Percentiles rank a stretch among this genome's conserved stretches.
These are phyloP conservation scores for Davidsoniella neocaledoniae DNA, from an alignment of 2,329 filamentous ascomycete genomes.

Conservation along the genomic window DNA sequence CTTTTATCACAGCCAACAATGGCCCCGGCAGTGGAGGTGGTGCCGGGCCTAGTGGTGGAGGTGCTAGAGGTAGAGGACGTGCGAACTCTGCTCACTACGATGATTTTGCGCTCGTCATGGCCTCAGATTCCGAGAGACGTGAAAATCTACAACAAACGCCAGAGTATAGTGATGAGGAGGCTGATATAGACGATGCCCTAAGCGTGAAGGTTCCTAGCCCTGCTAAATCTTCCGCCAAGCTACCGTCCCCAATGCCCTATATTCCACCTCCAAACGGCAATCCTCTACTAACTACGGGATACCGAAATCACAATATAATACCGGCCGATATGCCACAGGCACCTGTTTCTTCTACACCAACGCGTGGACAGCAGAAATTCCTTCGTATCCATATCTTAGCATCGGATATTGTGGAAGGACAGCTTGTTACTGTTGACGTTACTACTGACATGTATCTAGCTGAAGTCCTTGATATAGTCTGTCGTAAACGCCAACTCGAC, in stretches of 20 bases:
- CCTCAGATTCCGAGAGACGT: constrained; percentile 47
- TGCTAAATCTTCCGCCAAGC: constrained; percentile 28
- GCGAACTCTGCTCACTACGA: constrained; percentile 64
- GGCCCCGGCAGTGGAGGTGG: constrained; percentile 23
- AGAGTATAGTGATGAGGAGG: constrained; percentile 40
- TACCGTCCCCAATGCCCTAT: constrained; percentile 10
- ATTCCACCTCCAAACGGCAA: constrained; percentile 22
- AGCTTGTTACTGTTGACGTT: constrained; percentile 56
- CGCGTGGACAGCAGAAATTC: constrained; percentile 50
- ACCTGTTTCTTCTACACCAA: constrained; percentile 25
- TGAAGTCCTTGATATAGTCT: constrained; percentile 64
- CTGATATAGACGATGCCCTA: constrained; percentile 16
- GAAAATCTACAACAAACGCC: constrained; percentile 55
- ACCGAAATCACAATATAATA: constrained; percentile 30
- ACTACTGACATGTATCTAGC: constrained; percentile 72
- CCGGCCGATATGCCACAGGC: constrained; percentile 40
- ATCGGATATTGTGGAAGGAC: constrained; percentile 53
- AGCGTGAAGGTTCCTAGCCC: constrained; percentile 17
- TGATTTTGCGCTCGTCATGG: constrained; percentile 65
- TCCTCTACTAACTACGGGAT: constrained; percentile 44
- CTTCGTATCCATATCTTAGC: constrained; percentile 56
- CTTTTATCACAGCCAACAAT: constrained; percentile 71
- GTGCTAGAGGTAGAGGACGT: constrained; percentile 23
- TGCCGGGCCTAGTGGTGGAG: constrained; percentile 48
- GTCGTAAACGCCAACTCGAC: constrained; percentile 60